A percentile compares a stretch with the other conserved stretches of the same genome.
These are phyloP conservation scores for Osmanthus fragrans DNA, from an alignment of 257 asterid genomes.

Conservation along the genomic window DNA sequence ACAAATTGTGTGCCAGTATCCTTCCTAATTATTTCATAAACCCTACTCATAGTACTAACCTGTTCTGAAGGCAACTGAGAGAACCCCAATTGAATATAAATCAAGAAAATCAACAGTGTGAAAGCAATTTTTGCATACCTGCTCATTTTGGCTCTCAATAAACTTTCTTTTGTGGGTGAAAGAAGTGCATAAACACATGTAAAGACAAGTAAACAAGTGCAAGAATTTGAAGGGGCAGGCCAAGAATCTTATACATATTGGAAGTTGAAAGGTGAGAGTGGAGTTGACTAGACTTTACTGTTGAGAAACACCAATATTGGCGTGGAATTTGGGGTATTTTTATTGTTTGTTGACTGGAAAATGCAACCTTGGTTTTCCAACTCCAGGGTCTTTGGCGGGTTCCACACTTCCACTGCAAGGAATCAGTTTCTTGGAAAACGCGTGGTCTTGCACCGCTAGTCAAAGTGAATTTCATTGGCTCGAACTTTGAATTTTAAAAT, in stretches of 20 bases:
- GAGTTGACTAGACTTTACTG: constrained; percentile 47
- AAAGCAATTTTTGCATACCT: constrained; percentile 19
- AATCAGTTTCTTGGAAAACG: neutral
- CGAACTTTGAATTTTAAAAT: no score
- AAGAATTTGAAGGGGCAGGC: constrained; percentile 15
- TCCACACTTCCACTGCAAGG: constrained; percentile 14
- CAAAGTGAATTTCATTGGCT: no score
- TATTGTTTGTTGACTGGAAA: constrained; percentile 9
- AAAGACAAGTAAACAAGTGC: neutral
- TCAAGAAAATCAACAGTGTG: constrained; percentile 35
- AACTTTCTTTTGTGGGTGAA: neutral
- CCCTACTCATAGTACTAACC: constrained; percentile 34
- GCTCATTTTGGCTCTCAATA: constrained; percentile 25
- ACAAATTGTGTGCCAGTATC: constrained; percentile 34
- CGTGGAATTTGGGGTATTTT: neutral
- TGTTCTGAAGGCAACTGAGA: constrained; percentile 48
- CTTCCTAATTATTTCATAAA: constrained; percentile 42
- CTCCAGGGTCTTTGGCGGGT: constrained; percentile 18
- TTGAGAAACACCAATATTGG: neutral
- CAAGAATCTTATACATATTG: constrained; percentile 11
- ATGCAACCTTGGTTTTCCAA: neutral
- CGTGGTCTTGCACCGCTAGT: neutral
- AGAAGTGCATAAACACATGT: constrained; percentile 3
- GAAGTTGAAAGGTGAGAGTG: neutral
- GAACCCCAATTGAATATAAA: constrained; percentile 29